Conservation (phyloP, 202 grass and related monocot genomes). For the Brachypodium distachyon region DNA sequence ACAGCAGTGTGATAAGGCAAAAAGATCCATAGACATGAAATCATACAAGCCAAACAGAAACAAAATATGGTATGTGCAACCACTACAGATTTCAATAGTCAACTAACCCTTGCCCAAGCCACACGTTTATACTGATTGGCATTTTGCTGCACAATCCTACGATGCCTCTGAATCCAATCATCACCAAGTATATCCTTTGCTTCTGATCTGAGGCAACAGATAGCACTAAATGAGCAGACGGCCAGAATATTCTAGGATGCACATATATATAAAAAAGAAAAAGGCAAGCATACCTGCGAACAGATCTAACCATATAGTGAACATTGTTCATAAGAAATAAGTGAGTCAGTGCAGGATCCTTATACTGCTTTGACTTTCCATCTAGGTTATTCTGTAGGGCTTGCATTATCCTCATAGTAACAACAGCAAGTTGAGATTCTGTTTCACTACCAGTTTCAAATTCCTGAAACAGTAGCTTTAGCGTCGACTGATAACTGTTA, state of each 20-base stretch:
- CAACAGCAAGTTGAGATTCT: conserved; percentile 79
- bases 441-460: conserved; percentile 54
- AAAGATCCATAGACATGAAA: not conserved
- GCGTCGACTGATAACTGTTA: conserved; percentile 80
- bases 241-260: not conserved
- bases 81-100: not conserved
- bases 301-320: conserved; percentile 95
- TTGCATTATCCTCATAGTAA: conserved; percentile 98
- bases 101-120: conserved; percentile 92
- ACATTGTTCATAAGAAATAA: conserved; percentile 98
- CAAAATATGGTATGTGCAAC: not conserved
- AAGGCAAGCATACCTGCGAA: conserved; percentile 60
- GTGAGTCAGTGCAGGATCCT: conserved; percentile 70
- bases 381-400: conserved; percentile 94
- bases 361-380: conserved; percentile 92
- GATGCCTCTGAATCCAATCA: conserved; percentile 97
- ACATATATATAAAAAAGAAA: not conserved
- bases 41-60: not conserved
- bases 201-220: conserved; percentile 66
- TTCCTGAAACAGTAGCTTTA: conserved; percentile 90
- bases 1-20: not conserved
- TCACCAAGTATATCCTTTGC: conserved; percentile 97
- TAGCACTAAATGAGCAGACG: not conserved
- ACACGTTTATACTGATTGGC: conserved; percentile 93
- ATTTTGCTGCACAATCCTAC: conserved; percentile 97